A percentile compares a stretch with the other conserved stretches of the same genome.
phyloP scores from a whole-genome alignment of 768 basidiomycete genomes.

The Boletus sensibilis region DNA sequence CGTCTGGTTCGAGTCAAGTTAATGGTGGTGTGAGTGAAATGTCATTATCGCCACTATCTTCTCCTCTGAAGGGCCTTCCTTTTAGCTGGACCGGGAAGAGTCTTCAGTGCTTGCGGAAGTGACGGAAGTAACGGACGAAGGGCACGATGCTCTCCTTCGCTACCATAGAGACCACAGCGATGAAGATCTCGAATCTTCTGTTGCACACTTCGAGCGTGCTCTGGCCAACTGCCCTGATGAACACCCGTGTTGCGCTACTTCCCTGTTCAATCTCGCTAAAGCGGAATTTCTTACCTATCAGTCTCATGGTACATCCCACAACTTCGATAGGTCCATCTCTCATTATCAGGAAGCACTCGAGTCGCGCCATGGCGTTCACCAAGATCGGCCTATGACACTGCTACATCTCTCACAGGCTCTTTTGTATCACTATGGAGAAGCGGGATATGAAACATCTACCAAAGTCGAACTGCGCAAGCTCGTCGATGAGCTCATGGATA shows the following conservation, averaged over 20 bases:
- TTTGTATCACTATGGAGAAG: neutral
- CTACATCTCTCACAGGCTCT: slow-evolving; percentile 9
- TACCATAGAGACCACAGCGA: neutral
- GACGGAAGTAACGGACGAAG: neutral
- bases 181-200: neutral
- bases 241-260: slow-evolving; percentile 1
- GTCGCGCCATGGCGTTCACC: neutral
- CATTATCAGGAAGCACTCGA: slow-evolving; percentile 8
- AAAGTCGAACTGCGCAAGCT: neutral
- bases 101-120: neutral
- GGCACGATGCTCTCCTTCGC: neutral
- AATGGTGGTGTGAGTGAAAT: neutral
- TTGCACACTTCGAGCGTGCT: slow-evolving; percentile 5
- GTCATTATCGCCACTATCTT: neutral
- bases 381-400: slow-evolving; percentile 8
- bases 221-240: neutral
- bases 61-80: neutral
- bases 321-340: neutral
- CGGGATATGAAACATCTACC: neutral
- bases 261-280: slow-evolving; percentile 15
- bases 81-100: neutral
- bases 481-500: neutral
- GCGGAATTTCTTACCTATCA: slow-evolving; percentile 5
- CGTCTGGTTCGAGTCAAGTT: neutral
- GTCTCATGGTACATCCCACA: neutral